Evolutionary conservation across 495 filamentous ascomycete species (phyloP).

Genomic region (Penicillium waksmanii): DNA sequence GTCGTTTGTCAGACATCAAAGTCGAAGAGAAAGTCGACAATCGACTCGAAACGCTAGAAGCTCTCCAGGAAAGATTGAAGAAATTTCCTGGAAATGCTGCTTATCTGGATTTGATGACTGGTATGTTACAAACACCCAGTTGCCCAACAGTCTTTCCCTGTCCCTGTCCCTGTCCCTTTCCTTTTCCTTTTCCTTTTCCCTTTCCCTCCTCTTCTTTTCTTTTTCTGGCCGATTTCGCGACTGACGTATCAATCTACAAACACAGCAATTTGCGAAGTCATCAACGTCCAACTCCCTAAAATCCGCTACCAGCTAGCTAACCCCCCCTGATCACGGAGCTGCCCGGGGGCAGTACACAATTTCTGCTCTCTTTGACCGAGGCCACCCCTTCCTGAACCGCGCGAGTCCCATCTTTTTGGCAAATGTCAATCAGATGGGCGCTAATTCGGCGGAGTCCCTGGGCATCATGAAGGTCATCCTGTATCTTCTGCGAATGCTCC

Average conservation of each 20-base stretch:
- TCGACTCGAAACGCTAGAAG: constrained; percentile 16
- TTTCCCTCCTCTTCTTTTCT: not conserved
- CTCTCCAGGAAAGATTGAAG: constrained; percentile 3
- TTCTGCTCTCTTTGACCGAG: constrained; percentile 26
- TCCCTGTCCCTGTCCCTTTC: not conserved
- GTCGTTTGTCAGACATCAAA: constrained; percentile 22
- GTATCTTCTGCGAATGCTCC: constrained; percentile 33
- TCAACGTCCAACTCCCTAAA: constrained; percentile 26
- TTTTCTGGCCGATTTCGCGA: not conserved
- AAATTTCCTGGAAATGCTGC: not conserved
- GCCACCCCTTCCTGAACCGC: constrained; percentile 37
- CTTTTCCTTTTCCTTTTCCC: constrained; percentile 2
- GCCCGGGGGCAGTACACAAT: not conserved
- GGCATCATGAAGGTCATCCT: constrained; percentile 31
- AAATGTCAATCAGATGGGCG: constrained; percentile 2
- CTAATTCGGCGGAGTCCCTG: constrained; percentile 16
- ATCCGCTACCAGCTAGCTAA: constrained; percentile 16
- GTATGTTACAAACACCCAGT: constrained; percentile 9
- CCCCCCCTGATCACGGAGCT: not conserved
- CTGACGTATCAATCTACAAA: too few species aligned
- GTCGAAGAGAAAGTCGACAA: constrained; percentile 6
- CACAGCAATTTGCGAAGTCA: constrained; percentile 31
- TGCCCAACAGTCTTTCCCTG: too few species aligned
- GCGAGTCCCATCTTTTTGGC: constrained; percentile 35
- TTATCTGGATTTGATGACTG: constrained; percentile 5